A percentile compares a stretch with the other conserved stretches of the same genome.
These are phyloP conservation scores for Moniliella sp. DNA, from an alignment of 1,284 basidiomycete genomes.

Conservation along the genomic window DNA sequence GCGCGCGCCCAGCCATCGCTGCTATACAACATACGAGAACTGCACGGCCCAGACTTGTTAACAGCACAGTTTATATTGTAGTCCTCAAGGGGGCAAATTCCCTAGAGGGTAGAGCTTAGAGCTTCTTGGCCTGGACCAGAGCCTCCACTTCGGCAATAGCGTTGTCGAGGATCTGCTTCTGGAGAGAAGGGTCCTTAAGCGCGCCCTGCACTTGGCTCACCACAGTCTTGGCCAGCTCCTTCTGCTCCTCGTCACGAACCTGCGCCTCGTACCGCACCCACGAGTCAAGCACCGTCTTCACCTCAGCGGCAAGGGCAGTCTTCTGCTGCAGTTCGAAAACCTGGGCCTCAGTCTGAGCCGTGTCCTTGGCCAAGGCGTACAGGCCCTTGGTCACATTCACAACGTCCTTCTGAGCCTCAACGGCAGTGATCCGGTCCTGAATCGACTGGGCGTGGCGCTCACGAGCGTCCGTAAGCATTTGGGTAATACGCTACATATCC, in stretches of 20 bases:
- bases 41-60: no score
- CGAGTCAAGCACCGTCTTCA: slow-evolving; percentile 84
- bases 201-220: slow-evolving; percentile 63
- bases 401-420: slow-evolving; percentile 80
- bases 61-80: no score
- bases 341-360: slow-evolving; percentile 68
- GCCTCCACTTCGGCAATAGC: slow-evolving; percentile 77
- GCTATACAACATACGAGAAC: no score
- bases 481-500: slow-evolving; percentile 45
- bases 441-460: slow-evolving; percentile 78
- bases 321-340: slow-evolving; percentile 79
- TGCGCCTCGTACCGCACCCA: slow-evolving; percentile 97
- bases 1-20: no score
- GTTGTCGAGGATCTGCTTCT: slow-evolving; percentile 66
- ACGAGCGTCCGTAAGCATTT: slow-evolving; percentile 60
- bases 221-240: slow-evolving; percentile 63
- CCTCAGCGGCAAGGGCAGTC: slow-evolving; percentile 61
- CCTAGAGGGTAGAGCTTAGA: no score
- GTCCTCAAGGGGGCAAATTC: no score
- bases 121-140: no score
- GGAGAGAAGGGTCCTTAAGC: slow-evolving; percentile 70
- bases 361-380: slow-evolving; percentile 87
- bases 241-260: slow-evolving; percentile 84
- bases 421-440: slow-evolving; percentile 70
- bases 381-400: slow-evolving; percentile 69